These are phyloP conservation scores for Fusarium haematococcum DNA, from an alignment of 2,329 filamentous ascomycete species.

Conservation along the genomic window DNA sequence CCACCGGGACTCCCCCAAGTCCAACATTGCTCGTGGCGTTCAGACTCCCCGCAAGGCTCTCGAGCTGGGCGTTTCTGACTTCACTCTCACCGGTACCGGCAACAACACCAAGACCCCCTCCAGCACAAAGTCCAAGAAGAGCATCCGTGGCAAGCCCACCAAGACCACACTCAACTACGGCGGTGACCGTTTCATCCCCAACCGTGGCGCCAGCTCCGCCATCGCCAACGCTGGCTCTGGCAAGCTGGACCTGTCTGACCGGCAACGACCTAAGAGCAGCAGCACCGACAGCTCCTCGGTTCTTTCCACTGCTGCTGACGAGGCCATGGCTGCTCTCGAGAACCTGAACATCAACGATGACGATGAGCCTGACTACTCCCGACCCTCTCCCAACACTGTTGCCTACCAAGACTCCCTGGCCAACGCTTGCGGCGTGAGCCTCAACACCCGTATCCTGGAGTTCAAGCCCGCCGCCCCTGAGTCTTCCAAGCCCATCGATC, in stretches of 20 bases:
- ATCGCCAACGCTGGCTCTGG: conserved; percentile 83
- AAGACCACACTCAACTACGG: conserved; percentile 86
- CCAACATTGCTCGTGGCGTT: conserved; percentile 84
- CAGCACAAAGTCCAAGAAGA: conserved; percentile 69
- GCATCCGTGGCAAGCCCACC: conserved; percentile 66
- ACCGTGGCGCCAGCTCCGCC: conserved; percentile 89
- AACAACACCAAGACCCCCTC: conserved; percentile 68
- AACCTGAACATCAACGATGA: conserved; percentile 79
- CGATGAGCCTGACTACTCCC: conserved; percentile 77
- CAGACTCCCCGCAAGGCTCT: conserved; percentile 84
- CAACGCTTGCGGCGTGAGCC: conserved; percentile 89
- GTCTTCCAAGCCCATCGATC: conserved; percentile 97
- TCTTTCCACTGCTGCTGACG: conserved; percentile 83
- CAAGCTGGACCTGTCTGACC: conserved; percentile 81
- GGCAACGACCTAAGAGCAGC: conserved; percentile 78
- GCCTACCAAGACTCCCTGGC: conserved; percentile 94
- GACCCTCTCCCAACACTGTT: conserved; percentile 86
- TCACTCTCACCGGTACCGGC: conserved; percentile 88
- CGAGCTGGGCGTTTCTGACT: conserved; percentile 93
- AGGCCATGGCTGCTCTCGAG: conserved; percentile 83
- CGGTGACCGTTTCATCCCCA: conserved; percentile 96
- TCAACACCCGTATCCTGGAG: conserved; percentile 94
- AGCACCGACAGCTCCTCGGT: conserved; percentile 78
- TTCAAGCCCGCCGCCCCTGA: conserved; percentile 99
- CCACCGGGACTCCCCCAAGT: conserved; percentile 92